These are phyloP conservation scores for Yamadazyma sp. DNA, from an alignment of 805 yeast species.

Conservation along the genomic window DNA sequence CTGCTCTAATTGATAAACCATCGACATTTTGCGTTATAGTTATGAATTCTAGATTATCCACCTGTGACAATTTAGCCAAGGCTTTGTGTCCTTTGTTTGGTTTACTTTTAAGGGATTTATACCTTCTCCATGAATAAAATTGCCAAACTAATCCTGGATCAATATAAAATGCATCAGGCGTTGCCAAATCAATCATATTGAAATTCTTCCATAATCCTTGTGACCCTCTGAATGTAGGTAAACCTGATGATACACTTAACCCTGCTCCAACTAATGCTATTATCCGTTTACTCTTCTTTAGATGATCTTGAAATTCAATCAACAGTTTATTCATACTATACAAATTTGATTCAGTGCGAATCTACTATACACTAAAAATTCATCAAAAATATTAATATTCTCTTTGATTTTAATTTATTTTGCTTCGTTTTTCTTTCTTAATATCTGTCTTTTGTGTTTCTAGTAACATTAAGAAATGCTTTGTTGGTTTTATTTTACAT, in stretches of 20 bases:
- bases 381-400: too few species aligned
- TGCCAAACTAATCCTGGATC: slow-evolving; percentile 93
- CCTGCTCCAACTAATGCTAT: slow-evolving; percentile 82
- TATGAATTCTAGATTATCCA: slow-evolving; percentile 37
- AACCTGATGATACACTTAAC: slow-evolving; percentile 71
- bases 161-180: slow-evolving; percentile 82
- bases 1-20: slow-evolving; percentile 65
- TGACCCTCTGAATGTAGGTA: slow-evolving; percentile 69
- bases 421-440: too few species aligned
- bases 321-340: slow-evolving; percentile 14
- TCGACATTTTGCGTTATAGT: slow-evolving; percentile 86
- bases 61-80: slow-evolving; percentile 56
- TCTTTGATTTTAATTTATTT: too few species aligned
- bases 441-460: background rate
- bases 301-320: slow-evolving; percentile 49
- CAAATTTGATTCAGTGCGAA: background rate
- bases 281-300: slow-evolving; percentile 44
- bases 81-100: slow-evolving; percentile 79
- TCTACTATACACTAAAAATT: background rate
- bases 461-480: background rate
- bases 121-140: slow-evolving; percentile 70
- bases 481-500: background rate
- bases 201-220: slow-evolving; percentile 77
- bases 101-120: slow-evolving; percentile 56
- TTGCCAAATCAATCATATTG: slow-evolving; percentile 80